Conservation (phyloP, 1,284 basidiomycete genomes). For the Exsudoporus floridanus region DNA sequence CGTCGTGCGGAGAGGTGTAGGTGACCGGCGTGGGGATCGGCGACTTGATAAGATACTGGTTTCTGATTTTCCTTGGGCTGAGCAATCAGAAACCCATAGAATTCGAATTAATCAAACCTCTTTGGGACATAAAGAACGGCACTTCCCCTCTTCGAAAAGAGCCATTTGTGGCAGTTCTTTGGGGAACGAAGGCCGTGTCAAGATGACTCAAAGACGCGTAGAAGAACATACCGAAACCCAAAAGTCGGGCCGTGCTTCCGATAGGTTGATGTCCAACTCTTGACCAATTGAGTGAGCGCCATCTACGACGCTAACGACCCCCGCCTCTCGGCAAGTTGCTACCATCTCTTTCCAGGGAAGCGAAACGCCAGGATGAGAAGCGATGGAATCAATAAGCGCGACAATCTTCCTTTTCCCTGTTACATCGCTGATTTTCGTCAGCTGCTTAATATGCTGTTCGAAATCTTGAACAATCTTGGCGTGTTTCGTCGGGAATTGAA, state of each 20-base stretch:
- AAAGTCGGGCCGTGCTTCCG: slow-evolving; percentile 67
- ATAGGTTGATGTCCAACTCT: slow-evolving; percentile 60
- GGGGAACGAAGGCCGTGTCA: not conserved
- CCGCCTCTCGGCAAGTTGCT: slow-evolving; percentile 64
- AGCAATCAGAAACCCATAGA: not conserved
- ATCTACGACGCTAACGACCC: slow-evolving; percentile 73
- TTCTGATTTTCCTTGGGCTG: slow-evolving; percentile 33
- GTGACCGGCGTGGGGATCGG: slow-evolving; percentile 71
- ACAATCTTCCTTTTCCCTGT: slow-evolving; percentile 53
- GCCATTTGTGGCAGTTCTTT: slow-evolving; percentile 85
- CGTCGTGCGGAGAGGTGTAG: slow-evolving; percentile 50
- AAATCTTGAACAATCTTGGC: slow-evolving; percentile 58
- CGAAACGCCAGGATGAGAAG: slow-evolving; percentile 66
- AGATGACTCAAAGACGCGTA: not conserved
- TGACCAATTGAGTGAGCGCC: slow-evolving; percentile 84
- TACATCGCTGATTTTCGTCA: slow-evolving; percentile 1
- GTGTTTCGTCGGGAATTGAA: slow-evolving; percentile 67
- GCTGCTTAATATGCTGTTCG: slow-evolving; percentile 40
- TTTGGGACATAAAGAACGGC: slow-evolving; percentile 78
- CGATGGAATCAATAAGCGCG: slow-evolving; percentile 75
- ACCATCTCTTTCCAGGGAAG: slow-evolving; percentile 84
- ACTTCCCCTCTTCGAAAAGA: slow-evolving; percentile 69
- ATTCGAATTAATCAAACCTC: slow-evolving; percentile 44
- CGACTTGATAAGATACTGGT: slow-evolving; percentile 75
- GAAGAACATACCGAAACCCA: slow-evolving; percentile 64